Evolutionary conservation across 352 stramenopile species (phyloP), one percentile per base, ranked within the genome.

Genomic region (Elongisporangium prolatum): DNA sequence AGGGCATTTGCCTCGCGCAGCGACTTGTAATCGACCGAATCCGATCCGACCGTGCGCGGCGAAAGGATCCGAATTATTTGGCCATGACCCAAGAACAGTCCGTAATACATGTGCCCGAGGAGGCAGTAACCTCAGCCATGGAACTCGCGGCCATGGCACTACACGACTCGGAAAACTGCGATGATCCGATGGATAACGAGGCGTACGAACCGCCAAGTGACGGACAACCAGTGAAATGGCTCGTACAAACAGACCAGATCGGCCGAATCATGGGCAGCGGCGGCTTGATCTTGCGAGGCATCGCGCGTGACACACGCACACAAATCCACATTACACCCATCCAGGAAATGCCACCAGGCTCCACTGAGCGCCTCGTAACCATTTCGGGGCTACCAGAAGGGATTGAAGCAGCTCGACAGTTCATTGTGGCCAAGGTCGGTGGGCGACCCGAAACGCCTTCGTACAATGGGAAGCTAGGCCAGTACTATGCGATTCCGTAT

Each of bases 401-500:
- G 0, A 73, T 86, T n/a, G 62, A 72, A 59, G 54, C 47, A 52
- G 77, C 82, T 0, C 57, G 68, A 8, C 40, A 69, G 16, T 54
- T 65, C 21, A 84, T 91, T 20, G 68, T 76, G 21, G 57, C 28
- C 3, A 77, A 67, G 21, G 67, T 71, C 50, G 77, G 77, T 17
- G 82, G 82, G 2, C 72, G 68, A 5, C 56, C 69, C 3, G 68
- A 88, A 37, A 61, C 51, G 8, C 37, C 14, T 18, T 59, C 60
- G 9, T 22, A 55, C 13, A 72, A 64, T n/a, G 60, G 60, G n/a
- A 68, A 75, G 40, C 56, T 68, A 7, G 76, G 79, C 1, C 71
- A 85, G 50, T 89, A 89, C 52, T 91, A 81, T 59, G 82, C 80
- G 20, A 77, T 91, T 44, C 82, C 82, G 17, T 80, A 74, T 37